phyloP scores from a whole-genome alignment of 345 rosid genomes.

The Xanthoceras sorbifolium region DNA sequence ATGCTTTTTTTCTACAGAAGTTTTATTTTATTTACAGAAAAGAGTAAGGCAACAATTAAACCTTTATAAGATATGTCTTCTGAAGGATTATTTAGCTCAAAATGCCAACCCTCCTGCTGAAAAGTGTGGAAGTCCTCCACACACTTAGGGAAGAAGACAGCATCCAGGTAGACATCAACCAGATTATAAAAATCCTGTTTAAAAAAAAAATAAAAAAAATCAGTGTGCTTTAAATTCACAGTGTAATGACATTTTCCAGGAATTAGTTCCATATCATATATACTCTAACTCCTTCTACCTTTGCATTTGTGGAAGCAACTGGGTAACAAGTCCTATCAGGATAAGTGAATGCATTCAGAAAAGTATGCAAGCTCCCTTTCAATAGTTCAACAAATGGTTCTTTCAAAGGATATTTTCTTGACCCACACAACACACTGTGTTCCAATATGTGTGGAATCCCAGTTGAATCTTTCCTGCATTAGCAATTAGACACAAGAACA shows the following conservation, averaged over 20 bases:
- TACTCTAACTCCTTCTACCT: constrained; percentile 47
- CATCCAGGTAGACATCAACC: constrained; percentile 96
- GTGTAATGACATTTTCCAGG: neutral
- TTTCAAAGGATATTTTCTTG: constrained; percentile 92
- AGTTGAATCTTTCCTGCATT: constrained; percentile 89
- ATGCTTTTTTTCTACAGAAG: too few species aligned
- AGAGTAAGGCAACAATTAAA: constrained; percentile 16
- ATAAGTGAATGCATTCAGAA: constrained; percentile 93
- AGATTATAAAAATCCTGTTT: constrained; percentile 91
- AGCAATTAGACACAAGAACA: constrained; percentile 6
- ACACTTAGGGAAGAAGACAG: constrained; percentile 98
- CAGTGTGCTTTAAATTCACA: constrained; percentile 3
- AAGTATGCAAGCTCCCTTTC: constrained; percentile 93
- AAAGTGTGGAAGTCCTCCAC: constrained; percentile 84
- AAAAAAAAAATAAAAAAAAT: constrained; percentile 17
- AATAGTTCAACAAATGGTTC: constrained; percentile 96
- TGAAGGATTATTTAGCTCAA: constrained; percentile 82
- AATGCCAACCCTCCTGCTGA: constrained; percentile 99
- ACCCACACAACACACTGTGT: constrained; percentile 96
- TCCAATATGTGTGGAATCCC: constrained; percentile 98
- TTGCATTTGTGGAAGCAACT: constrained; percentile 91
- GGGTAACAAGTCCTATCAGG: constrained; percentile 99
- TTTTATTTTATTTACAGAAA: neutral
- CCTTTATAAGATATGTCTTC: constrained; percentile 96
- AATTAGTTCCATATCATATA: neutral